Conservation (phyloP, 192 early-diverging fungal species). For the Podila clonocystis region DNA sequence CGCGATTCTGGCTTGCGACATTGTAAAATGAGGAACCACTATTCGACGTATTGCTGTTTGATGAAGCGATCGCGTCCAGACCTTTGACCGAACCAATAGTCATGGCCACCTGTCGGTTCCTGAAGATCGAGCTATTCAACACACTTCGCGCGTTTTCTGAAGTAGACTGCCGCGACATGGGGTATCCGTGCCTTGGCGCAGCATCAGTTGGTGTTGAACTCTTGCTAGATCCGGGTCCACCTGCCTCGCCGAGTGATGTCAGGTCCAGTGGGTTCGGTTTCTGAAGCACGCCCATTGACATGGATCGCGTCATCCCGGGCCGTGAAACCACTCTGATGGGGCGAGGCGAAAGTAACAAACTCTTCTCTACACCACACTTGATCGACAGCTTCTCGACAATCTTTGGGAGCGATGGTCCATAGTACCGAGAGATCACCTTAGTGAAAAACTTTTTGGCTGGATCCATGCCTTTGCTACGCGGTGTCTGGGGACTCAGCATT, state of each 20-base stretch:
- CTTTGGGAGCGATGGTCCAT: slow-evolving; percentile 26
- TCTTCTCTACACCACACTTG: slow-evolving; percentile 37
- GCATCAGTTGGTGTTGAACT: neutral
- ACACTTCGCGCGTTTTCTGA: slow-evolving; percentile 31
- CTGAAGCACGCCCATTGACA: slow-evolving; percentile 39
- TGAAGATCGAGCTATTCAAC: slow-evolving; percentile 36
- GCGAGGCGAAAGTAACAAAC: slow-evolving; percentile 20
- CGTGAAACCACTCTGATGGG: slow-evolving; percentile 13
- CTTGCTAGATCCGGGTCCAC: neutral
- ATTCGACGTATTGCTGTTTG: neutral
- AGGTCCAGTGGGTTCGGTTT: slow-evolving; percentile 25
- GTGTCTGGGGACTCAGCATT: slow-evolving; percentile 38
- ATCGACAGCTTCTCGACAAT: slow-evolving; percentile 25
- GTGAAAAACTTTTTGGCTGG: slow-evolving; percentile 44
- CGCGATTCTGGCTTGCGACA: neutral
- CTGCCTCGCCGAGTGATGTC: neutral
- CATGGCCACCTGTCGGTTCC: slow-evolving; percentile 40
- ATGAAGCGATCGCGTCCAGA: neutral
- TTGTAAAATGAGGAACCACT: neutral
- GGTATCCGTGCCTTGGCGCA: slow-evolving; percentile 13
- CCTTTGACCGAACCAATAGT: slow-evolving; percentile 24
- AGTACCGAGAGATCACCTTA: slow-evolving; percentile 23
- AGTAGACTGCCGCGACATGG: slow-evolving; percentile 18
- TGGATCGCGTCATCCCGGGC: slow-evolving; percentile 13
- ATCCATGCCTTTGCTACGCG: slow-evolving; percentile 39